phyloP scores from a whole-genome alignment of 257 asterid genomes.

The Solanum paucissectum region DNA sequence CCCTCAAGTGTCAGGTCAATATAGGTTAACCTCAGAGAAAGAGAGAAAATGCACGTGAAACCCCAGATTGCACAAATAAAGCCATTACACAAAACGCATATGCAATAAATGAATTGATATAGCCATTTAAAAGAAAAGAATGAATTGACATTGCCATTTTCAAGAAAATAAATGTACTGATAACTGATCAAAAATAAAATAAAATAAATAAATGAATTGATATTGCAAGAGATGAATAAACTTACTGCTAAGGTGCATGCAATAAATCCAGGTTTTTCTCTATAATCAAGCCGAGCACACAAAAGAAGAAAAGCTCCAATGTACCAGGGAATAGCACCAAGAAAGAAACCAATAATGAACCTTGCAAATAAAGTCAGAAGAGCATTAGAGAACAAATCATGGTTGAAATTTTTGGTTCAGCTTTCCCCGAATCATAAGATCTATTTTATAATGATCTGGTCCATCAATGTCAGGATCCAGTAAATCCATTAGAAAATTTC shows the following conservation, averaged over 20 bases:
- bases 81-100: neutral
- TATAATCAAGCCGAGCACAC: slow-evolving; percentile 70
- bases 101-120: neutral
- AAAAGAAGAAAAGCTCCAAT: slow-evolving; percentile 68
- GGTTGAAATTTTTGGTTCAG: neutral
- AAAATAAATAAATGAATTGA: neutral
- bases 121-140: neutral
- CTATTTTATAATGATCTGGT: neutral
- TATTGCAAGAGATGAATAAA: slow-evolving; percentile 1
- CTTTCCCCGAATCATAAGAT: neutral
- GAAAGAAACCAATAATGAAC: slow-evolving; percentile 69
- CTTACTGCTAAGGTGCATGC: slow-evolving; percentile 86
- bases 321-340: slow-evolving; percentile 90
- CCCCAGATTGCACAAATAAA: neutral
- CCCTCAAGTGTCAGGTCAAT: neutral
- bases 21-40: neutral
- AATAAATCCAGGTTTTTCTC: slow-evolving; percentile 89
- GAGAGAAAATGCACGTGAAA: neutral
- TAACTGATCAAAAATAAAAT: neutral
- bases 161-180: neutral
- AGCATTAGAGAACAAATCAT: neutral
- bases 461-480: neutral
- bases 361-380: slow-evolving; percentile 24
- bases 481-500: neutral
- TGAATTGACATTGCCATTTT: neutral